Evolutionary conservation across 2,329 filamentous ascomycete species (phyloP).

Genomic region (Paecilomyces sp.): DNA sequence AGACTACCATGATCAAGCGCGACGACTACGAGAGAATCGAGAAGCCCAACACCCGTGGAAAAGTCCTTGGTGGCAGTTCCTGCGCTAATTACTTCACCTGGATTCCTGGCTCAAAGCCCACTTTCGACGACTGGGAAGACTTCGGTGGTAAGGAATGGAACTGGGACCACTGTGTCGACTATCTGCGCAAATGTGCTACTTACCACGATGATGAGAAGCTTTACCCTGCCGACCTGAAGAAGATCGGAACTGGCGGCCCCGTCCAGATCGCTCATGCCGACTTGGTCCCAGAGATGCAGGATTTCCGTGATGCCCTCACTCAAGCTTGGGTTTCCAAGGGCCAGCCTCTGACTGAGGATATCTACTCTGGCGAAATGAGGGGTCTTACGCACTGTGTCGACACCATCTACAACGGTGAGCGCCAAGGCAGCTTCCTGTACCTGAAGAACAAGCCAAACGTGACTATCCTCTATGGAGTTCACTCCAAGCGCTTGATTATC

Average conservation of each 20-base stretch:
- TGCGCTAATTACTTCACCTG: slow-evolving; percentile 59
- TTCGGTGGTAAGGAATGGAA: slow-evolving; percentile 47
- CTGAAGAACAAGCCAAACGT: slow-evolving; percentile 50
- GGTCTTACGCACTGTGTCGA: slow-evolving; percentile 49
- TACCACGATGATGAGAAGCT: slow-evolving; percentile 50
- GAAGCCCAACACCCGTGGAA: slow-evolving; percentile 57
- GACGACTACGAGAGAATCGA: slow-evolving; percentile 53
- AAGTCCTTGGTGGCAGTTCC: slow-evolving; percentile 52
- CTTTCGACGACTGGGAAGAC: slow-evolving; percentile 47
- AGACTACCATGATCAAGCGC: slow-evolving; percentile 53
- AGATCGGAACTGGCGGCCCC: slow-evolving; percentile 45
- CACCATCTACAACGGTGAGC: slow-evolving; percentile 51
- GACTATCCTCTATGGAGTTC: slow-evolving; percentile 35
- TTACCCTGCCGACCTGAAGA: slow-evolving; percentile 41
- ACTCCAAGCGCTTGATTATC: slow-evolving; percentile 50
- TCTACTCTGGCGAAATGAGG: slow-evolving; percentile 49
- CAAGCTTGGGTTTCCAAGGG: slow-evolving; percentile 50
- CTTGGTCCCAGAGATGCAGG: slow-evolving; percentile 45
- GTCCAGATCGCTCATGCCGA: slow-evolving; percentile 50
- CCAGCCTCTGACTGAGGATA: slow-evolving; percentile 44
- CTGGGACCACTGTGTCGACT: slow-evolving; percentile 45
- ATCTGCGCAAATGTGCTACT: slow-evolving; percentile 50
- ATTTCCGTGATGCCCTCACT: slow-evolving; percentile 40
- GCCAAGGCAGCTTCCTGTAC: slow-evolving; percentile 47
- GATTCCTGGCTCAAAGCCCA: slow-evolving; percentile 51